A percentile compares a stretch with the other conserved stretches of the same genome.
These are phyloP conservation scores for Trypanosoma platydactyli DNA, from an alignment of 208 protist species.

Conservation along the genomic window DNA sequence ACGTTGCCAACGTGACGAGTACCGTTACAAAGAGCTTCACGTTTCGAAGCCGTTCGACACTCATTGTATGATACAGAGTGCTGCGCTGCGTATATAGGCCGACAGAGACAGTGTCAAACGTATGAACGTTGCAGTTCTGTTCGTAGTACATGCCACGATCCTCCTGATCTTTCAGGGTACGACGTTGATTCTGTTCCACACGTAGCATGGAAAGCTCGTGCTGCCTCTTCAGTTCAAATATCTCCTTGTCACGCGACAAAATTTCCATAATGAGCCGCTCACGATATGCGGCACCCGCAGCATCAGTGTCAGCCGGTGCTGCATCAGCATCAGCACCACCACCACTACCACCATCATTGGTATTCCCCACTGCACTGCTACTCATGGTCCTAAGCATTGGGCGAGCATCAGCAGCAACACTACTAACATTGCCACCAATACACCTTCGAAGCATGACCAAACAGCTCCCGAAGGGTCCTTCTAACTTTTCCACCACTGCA, in stretches of 20 bases:
- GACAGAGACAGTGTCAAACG: slow-evolving; percentile 87
- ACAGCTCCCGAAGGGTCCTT: background rate
- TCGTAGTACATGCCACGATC: slow-evolving; percentile 91
- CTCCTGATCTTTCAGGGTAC: slow-evolving; percentile 85
- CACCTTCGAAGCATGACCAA: slow-evolving; percentile 11
- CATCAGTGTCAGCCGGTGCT: background rate
- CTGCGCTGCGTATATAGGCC: slow-evolving; percentile 85
- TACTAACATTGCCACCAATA: background rate
- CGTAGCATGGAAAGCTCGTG: slow-evolving; percentile 91
- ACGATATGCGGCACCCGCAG: slow-evolving; percentile 24
- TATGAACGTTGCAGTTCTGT: slow-evolving; percentile 89
- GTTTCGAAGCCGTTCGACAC: slow-evolving; percentile 79
- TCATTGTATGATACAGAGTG: slow-evolving; percentile 88
- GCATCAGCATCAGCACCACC: background rate
- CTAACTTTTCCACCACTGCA: background rate
- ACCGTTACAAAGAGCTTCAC: slow-evolving; percentile 79
- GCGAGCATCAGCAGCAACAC: background rate
- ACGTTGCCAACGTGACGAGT: slow-evolving; percentile 53
- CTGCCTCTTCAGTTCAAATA: slow-evolving; percentile 89
- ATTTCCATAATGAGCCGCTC: slow-evolving; percentile 75
- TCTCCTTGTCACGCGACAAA: slow-evolving; percentile 80
- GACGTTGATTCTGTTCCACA: slow-evolving; percentile 81
- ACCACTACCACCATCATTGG: background rate
- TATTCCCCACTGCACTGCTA: slow-evolving; percentile 1
- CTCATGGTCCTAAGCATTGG: background rate